phyloP scores from a whole-genome alignment of 257 asterid species.

The Rauvolfia tetraphylla region DNA sequence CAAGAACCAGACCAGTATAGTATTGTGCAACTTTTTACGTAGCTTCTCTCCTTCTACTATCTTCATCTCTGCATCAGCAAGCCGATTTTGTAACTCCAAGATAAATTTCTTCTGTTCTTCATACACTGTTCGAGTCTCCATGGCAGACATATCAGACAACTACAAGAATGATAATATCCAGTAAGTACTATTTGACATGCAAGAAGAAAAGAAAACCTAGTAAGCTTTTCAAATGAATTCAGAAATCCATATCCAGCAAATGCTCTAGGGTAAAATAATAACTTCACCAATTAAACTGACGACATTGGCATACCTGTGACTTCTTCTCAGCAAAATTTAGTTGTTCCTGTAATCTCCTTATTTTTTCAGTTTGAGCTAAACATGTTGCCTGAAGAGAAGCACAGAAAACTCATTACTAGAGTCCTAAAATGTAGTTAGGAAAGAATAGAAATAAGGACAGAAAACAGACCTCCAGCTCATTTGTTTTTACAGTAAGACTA shows the following conservation, averaged over 20 bases:
- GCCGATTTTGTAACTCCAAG: conserved; percentile 52
- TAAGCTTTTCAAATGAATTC: not conserved
- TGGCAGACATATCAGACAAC: conserved; percentile 64
- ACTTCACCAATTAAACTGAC: not conserved
- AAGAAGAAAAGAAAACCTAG: not conserved
- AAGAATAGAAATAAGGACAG: not conserved
- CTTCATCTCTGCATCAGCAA: conserved; percentile 74
- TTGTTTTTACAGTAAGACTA: conserved; percentile 41
- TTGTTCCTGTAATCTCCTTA: conserved; percentile 62
- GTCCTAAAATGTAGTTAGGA: conserved; percentile 2
- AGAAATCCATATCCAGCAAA: conserved; percentile 4
- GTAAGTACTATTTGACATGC: not conserved
- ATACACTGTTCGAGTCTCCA: conserved; percentile 64
- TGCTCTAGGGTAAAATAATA: not conserved
- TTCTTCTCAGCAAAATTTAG: conserved; percentile 61
- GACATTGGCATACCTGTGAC: conserved; percentile 48
- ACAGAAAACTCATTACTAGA: conserved; percentile 10
- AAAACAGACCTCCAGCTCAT: conserved; percentile 61
- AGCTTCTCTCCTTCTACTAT: conserved; percentile 79
- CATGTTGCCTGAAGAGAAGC: conserved; percentile 55
- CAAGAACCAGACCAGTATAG: conserved; percentile 64
- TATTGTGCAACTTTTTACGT: conserved; percentile 90
- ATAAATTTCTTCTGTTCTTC: conserved; percentile 57
- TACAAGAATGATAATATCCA: conserved; percentile 18
- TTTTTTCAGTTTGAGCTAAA: conserved; percentile 58